A percentile compares a stretch with the other conserved stretches of the same genome.
These are phyloP conservation scores for Scutellaria galericulata DNA, from an alignment of 257 asterid genomes.

Conservation along the genomic window DNA sequence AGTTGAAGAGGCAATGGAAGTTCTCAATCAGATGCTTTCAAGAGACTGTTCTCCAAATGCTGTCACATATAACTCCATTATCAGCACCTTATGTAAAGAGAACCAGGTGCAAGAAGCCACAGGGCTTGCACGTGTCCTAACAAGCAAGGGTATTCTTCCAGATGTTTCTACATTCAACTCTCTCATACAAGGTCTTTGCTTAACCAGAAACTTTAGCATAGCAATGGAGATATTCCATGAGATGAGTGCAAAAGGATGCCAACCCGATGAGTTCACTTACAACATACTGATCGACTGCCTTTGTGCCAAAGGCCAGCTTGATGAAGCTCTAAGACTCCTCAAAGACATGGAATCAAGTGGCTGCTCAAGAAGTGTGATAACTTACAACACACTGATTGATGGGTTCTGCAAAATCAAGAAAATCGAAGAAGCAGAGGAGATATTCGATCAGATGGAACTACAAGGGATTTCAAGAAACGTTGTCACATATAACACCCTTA, in stretches of 20 bases:
- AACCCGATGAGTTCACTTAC: conserved; percentile 89
- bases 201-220: conserved; percentile 48
- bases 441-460: conserved; percentile 88
- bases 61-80: conserved; percentile 75
- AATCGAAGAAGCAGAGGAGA: conserved; percentile 87
- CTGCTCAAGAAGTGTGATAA: conserved; percentile 69
- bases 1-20: conserved; percentile 68
- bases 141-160: conserved; percentile 67
- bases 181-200: conserved; percentile 78
- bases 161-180: conserved; percentile 82
- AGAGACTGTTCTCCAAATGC: conserved; percentile 74
- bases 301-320: conserved; percentile 67
- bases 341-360: conserved; percentile 90
- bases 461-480: conserved; percentile 77
- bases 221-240: conserved; percentile 73
- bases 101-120: conserved; percentile 83
- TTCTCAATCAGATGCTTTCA: conserved; percentile 75
- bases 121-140: conserved; percentile 62
- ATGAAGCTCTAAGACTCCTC: conserved; percentile 66
- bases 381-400: conserved; percentile 77
- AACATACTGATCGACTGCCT: conserved; percentile 79
- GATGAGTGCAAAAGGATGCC: conserved; percentile 78
- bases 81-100: conserved; percentile 76
- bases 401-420: conserved; percentile 79
- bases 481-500: conserved; percentile 83